Conservation (phyloP, 1,284 basidiomycete species). For the Termitomyces sp. region DNA sequence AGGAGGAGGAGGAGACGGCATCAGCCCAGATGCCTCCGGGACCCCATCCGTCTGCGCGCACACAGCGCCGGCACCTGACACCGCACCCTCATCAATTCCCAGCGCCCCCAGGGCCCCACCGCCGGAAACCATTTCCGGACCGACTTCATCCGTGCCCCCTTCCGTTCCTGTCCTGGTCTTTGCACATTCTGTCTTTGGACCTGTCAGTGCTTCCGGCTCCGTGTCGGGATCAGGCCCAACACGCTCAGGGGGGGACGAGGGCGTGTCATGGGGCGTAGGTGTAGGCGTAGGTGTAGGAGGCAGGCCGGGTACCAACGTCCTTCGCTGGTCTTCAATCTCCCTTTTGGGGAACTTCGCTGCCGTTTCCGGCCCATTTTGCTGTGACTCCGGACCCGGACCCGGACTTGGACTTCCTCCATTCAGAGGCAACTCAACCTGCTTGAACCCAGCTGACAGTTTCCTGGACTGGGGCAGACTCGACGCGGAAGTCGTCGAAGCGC, state of each 20-base stretch:
- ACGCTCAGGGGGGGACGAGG: conserved; percentile 5
- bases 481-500: conserved; percentile 1
- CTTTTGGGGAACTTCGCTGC: not conserved
- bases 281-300: conserved; percentile 7
- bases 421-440: conserved; percentile 14
- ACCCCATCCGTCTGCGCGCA: too few species aligned
- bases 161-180: not conserved
- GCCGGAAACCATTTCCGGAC: not conserved
- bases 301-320: conserved; percentile 8
- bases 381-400: not conserved
- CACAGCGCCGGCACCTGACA: not conserved
- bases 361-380: not conserved
- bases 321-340: not conserved
- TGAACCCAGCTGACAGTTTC: conserved; percentile 17
- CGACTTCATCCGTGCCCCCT: not conserved
- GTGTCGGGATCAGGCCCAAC: conserved; percentile 1
- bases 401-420: not conserved
- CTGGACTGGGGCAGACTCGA: conserved; percentile 1
- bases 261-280: conserved; percentile 9
- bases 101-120: too few species aligned
- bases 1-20: not conserved
- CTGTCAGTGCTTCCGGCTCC: conserved; percentile 4
- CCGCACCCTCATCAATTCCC: too few species aligned
- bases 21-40: too few species aligned
- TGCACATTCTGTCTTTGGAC: not conserved